Conservation (phyloP, 2,329 filamentous ascomycete genomes). For the Lasiodiplodia hormozganensis region DNA sequence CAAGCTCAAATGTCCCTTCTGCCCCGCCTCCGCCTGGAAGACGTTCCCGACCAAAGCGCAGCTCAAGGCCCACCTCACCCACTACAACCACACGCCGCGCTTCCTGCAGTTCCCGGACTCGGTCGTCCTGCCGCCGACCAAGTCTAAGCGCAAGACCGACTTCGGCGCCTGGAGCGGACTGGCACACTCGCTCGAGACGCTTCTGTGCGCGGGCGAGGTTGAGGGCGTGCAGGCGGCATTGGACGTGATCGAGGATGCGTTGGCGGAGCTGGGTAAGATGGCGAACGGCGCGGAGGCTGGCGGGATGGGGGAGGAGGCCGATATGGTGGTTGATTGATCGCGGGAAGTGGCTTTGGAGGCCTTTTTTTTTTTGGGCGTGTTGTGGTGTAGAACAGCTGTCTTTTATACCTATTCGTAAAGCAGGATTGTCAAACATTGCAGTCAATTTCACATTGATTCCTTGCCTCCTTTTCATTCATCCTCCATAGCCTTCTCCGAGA, state of each 20-base stretch:
- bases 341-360: neutral
- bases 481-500: neutral
- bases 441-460: neutral
- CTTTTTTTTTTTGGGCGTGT: neutral
- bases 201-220: slow-evolving; percentile 27
- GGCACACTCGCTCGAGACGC: slow-evolving; percentile 28
- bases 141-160: slow-evolving; percentile 24
- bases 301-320: slow-evolving; percentile 13
- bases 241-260: slow-evolving; percentile 15
- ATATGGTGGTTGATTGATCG: slow-evolving; percentile 25
- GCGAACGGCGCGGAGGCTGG: neutral
- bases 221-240: slow-evolving; percentile 28
- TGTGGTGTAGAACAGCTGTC: neutral
- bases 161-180: slow-evolving; percentile 27
- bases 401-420: neutral
- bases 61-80: slow-evolving; percentile 17
- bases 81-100: slow-evolving; percentile 28
- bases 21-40: slow-evolving; percentile 2
- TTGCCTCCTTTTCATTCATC: neutral
- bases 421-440: neutral
- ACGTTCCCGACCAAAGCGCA: slow-evolving; percentile 16
- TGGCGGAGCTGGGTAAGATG: neutral
- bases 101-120: slow-evolving; percentile 22
- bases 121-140: slow-evolving; percentile 23
- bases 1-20: slow-evolving; percentile 23